phyloP scores from a whole-genome alignment of 2,329 filamentous ascomycete genomes.

The Escovopsis sp. region DNA sequence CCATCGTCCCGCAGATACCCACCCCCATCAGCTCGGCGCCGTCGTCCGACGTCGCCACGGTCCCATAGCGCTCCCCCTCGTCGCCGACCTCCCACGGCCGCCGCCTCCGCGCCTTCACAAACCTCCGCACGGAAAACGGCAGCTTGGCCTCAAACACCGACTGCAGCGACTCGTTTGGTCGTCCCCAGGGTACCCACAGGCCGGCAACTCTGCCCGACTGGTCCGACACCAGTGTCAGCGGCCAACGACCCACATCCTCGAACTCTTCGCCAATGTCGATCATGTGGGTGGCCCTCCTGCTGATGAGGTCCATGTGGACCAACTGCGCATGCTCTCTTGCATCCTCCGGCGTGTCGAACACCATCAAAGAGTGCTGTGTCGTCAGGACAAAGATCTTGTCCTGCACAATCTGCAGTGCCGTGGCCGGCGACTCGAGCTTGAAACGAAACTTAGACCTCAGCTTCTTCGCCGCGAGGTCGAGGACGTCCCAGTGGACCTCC shows the following conservation, averaged over 20 bases:
- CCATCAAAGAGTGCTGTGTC: slow-evolving; percentile 35
- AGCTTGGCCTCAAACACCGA: slow-evolving; percentile 41
- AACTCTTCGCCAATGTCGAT: slow-evolving; percentile 26
- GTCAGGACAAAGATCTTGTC: slow-evolving; percentile 37
- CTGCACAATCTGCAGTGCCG: slow-evolving; percentile 30
- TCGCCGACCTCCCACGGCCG: slow-evolving; percentile 30
- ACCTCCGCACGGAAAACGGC: slow-evolving; percentile 38
- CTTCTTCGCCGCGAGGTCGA: slow-evolving; percentile 35
- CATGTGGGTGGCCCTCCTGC: slow-evolving; percentile 29
- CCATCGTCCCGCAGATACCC: slow-evolving; percentile 53
- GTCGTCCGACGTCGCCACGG: slow-evolving; percentile 26
- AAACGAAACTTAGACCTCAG: slow-evolving; percentile 31
- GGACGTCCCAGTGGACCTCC: slow-evolving; percentile 38
- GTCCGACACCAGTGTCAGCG: slow-evolving; percentile 33
- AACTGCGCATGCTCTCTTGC: slow-evolving; percentile 20
- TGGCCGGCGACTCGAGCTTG: slow-evolving; percentile 37
- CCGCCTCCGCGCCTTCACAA: slow-evolving; percentile 37
- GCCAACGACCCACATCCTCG: slow-evolving; percentile 15
- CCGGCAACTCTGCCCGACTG: slow-evolving; percentile 31
- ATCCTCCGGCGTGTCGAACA: slow-evolving; percentile 32
- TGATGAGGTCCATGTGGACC: slow-evolving; percentile 30
- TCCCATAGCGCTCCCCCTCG: slow-evolving; percentile 24
- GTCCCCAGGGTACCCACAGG: slow-evolving; percentile 32
- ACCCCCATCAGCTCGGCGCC: slow-evolving; percentile 45
- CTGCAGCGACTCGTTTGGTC: slow-evolving; percentile 24